phyloP scores from a whole-genome alignment of 164 flowering plant species.

The Berberis thunbergii region DNA sequence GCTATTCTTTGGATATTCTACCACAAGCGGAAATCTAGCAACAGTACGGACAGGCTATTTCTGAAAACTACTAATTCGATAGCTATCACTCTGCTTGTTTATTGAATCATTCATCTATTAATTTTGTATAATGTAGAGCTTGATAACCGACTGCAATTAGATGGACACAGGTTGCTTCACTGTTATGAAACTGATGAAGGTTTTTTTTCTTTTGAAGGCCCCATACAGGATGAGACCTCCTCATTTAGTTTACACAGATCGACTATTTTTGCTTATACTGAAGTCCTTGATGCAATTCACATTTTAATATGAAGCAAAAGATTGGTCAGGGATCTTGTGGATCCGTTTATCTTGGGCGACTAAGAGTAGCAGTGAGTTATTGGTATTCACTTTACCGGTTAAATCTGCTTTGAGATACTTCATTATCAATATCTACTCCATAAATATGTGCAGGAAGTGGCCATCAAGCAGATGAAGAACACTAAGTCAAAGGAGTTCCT shows the following conservation, averaged over 20 bases:
- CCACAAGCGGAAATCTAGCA: slow-evolving; percentile 10
- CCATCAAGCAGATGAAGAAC: slow-evolving; percentile 35
- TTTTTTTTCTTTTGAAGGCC: slow-evolving; percentile 11
- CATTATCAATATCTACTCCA: not conserved
- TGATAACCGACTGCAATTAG: too few relatives aligned
- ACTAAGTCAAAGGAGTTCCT: slow-evolving; percentile 35
- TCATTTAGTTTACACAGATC: slow-evolving; percentile 15
- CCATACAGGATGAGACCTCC: slow-evolving; percentile 10
- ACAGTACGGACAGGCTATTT: slow-evolving; percentile 1
- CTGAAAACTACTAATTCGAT: slow-evolving; percentile 1
- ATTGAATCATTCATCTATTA: too few relatives aligned
- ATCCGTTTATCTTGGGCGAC: slow-evolving; percentile 23
- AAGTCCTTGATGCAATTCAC: slow-evolving; percentile 22
- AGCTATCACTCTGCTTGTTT: not conserved
- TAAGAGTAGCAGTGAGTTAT: slow-evolving; percentile 20
- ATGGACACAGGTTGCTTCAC: not conserved
- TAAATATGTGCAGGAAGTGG: slow-evolving; percentile 23
- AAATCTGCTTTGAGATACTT: not conserved
- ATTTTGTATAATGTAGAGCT: too few relatives aligned
- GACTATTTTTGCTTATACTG: slow-evolving; percentile 17
- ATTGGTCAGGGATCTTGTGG: slow-evolving; percentile 38
- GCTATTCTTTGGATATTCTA: slow-evolving; percentile 10
- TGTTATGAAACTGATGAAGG: not conserved
- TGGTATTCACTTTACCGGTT: not conserved
- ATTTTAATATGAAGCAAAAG: slow-evolving; percentile 17